Percentiles rank a stretch among this genome's conserved stretches.
phyloP scores from a whole-genome alignment of 2,329 filamentous ascomycete genomes.

The Daldinia sp. region DNA sequence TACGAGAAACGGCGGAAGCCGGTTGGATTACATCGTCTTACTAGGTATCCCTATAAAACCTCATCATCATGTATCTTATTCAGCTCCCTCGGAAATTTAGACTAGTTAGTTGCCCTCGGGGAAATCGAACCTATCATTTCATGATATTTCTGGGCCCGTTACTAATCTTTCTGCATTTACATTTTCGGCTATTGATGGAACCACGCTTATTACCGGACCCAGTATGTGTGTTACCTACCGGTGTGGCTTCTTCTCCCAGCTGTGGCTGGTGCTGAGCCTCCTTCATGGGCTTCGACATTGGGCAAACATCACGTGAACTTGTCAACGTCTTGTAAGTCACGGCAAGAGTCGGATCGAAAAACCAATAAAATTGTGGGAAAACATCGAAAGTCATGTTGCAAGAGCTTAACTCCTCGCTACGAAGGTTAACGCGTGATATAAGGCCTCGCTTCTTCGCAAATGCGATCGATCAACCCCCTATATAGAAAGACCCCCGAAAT shows the following conservation, averaged over 20 bases:
- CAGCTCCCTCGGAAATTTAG: too few relatives aligned
- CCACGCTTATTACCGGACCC: background rate
- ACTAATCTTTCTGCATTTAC: background rate
- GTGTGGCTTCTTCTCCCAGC: background rate
- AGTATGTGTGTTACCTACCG: background rate
- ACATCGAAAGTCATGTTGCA: background rate
- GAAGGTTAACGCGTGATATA: background rate
- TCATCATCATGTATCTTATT: too few relatives aligned
- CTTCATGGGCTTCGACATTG: background rate
- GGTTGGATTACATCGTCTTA: too few relatives aligned
- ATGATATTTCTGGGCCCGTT: too few relatives aligned
- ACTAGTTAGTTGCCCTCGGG: too few relatives aligned
- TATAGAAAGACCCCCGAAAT: background rate
- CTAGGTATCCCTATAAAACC: too few relatives aligned
- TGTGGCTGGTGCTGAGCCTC: background rate
- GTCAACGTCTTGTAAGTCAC: background rate
- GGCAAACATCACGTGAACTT: background rate
- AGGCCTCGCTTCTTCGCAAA: background rate
- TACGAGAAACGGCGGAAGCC: too few relatives aligned
- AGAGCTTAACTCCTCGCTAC: background rate
- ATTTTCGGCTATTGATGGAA: background rate
- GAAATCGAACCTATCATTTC: too few relatives aligned
- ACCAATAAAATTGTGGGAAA: background rate
- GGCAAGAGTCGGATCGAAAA: background rate
- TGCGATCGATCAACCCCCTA: background rate